A percentile compares a stretch with the other conserved stretches of the same genome.
Evolutionary conservation across 164 flowering plant species (phyloP).

Genomic region (Amborella trichopoda): DNA sequence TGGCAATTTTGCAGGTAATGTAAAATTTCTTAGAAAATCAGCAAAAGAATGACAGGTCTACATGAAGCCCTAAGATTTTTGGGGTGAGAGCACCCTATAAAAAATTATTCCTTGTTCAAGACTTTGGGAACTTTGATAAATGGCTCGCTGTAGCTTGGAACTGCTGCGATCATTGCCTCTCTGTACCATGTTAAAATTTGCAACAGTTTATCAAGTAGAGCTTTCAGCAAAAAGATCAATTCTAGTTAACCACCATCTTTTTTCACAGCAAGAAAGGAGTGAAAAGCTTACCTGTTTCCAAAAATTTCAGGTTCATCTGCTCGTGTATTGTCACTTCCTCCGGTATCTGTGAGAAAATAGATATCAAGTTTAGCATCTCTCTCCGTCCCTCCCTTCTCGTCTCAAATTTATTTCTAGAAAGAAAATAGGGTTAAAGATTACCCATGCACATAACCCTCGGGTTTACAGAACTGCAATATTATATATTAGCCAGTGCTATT

Average conservation of each 20-base stretch:
- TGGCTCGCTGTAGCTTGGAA: constrained; percentile 72
- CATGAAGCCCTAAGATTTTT: too few species aligned
- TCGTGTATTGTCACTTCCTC: constrained; percentile 39
- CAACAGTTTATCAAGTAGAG: background rate
- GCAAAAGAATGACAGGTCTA: too few species aligned
- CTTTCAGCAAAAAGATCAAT: background rate
- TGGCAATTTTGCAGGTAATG: too few species aligned
- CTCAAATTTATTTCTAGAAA: too few species aligned
- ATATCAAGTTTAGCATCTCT: too few species aligned
- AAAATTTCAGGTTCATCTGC: constrained; percentile 59
- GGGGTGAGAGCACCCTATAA: too few species aligned
- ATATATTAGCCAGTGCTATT: too few species aligned
- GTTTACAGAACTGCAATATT: too few species aligned
- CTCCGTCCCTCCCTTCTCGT: too few species aligned
- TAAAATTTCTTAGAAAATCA: too few species aligned
- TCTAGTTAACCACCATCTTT: background rate
- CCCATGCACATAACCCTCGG: too few species aligned
- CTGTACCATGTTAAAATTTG: constrained; percentile 14
- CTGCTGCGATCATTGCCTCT: constrained; percentile 52
- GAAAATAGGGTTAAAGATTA: too few species aligned
- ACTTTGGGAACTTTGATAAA: constrained; percentile 84
- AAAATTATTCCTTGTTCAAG: constrained; percentile 57
- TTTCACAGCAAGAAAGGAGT: background rate
- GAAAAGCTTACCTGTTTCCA: constrained; percentile 46
- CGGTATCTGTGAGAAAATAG: constrained; percentile 50